phyloP scores from a whole-genome alignment of 164 flowering plant species.

The Vitis vinifera region ASM3070453v1 NC_081818.1:6749001-6749500 shows the following conservation, averaged over 20 bases:
- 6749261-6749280: not conserved
- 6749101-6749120: constrained; percentile 45
- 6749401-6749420: not conserved
- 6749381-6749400: not conserved
- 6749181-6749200: not conserved
- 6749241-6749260: not conserved
- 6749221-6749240: not conserved
- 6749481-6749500: too few species aligned
- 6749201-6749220: not conserved
- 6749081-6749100: constrained; percentile 30
- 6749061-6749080: constrained; percentile 44
- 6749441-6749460: not conserved
- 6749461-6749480: too few species aligned
- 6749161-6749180: constrained; percentile 26
- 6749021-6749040: constrained; percentile 38
- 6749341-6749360: not conserved
- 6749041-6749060: constrained; percentile 16
- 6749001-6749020: constrained; percentile 82
- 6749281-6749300: not conserved
- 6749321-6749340: not conserved
- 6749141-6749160: constrained; percentile 53
- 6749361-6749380: not conserved
- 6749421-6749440: not conserved
- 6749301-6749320: not conserved
- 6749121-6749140: constrained; percentile 44